Evolutionary conservation across 108 stramenopile genomes (phyloP), one percentile per base, ranked within the genome.

Genomic region (Fistulifera pelliculosa): DNA sequence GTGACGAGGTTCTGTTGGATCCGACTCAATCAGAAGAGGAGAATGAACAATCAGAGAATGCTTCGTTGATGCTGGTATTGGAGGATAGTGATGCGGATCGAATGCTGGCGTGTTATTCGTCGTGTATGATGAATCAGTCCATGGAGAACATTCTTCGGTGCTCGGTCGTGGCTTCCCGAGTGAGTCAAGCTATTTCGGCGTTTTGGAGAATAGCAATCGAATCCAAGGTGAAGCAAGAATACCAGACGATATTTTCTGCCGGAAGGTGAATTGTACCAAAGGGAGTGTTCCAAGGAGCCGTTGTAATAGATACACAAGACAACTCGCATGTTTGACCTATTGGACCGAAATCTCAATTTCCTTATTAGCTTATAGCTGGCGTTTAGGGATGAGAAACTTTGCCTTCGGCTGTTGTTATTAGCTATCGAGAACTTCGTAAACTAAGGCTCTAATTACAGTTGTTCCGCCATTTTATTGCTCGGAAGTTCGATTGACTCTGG

Each of bases 161-260:
- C 24, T 57, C 41, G 23, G 39, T 17, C 50, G 55, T 73, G 22
- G 59, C 80, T 18, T 23, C 50, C n/a, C 64, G 66, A 56, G 80
- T 76, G 13, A 63, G 74, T 49, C 67, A 66, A 13, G 90, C 90
- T 1, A 71, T 87, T 41, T 45, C 71, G n/a, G 73, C 85, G 25
- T 92, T 92, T 68, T 75, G 80, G 73, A 69, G 90, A 62, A 42
- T 92, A 43, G 85, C 77, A 2, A 64, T 87, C 2, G 83, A 87
- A 58, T 79, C 80, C 62, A 85, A 83, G 56, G 67, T 79, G 19
- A 69, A 60, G 43, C 69, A 72, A 39, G 75, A 91, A 61, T 71
- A 67, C 0, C 60, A 73, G 43, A 86, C 84, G 0, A 49, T 90
- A 19, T 77, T 35, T 35, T 35, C 31, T n/a, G n/a, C n/a, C n/a